Evolutionary conservation across 208 protist species (phyloP).

Genomic region (Acanthamoeba lugdunensis): DNA sequence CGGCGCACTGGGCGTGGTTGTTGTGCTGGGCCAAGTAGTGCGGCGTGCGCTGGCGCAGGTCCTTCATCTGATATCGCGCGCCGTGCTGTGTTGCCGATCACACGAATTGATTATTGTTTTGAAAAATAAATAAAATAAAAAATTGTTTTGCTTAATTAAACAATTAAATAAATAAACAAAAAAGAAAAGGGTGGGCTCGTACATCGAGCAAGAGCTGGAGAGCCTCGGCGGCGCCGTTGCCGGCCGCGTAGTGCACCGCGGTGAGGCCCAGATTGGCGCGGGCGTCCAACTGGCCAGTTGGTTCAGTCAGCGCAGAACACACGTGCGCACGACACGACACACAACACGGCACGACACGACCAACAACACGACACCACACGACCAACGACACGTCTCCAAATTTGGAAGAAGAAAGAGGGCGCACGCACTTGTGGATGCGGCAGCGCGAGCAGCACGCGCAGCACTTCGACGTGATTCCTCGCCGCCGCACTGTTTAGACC

Average conservation of each 20-base stretch:
- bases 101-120: background rate
- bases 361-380: no score
- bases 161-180: background rate
- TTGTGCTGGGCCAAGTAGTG: background rate
- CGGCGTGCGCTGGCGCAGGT: background rate
- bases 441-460: background rate
- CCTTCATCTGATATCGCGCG: background rate
- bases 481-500: no score
- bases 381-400: background rate
- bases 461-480: background rate
- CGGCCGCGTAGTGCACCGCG: background rate
- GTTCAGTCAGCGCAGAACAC: no score
- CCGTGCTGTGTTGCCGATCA: background rate
- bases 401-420: background rate
- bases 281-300: background rate
- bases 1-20: background rate
- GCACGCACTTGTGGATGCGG: background rate
- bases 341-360: no score
- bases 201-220: background rate
- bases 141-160: no score
- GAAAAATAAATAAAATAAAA: no score
- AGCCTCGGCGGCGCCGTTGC: background rate
- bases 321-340: no score
- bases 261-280: background rate
- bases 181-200: background rate